Conservation (phyloP, 2,329 filamentous ascomycete genomes). For the Bertia moriformis region DNA sequence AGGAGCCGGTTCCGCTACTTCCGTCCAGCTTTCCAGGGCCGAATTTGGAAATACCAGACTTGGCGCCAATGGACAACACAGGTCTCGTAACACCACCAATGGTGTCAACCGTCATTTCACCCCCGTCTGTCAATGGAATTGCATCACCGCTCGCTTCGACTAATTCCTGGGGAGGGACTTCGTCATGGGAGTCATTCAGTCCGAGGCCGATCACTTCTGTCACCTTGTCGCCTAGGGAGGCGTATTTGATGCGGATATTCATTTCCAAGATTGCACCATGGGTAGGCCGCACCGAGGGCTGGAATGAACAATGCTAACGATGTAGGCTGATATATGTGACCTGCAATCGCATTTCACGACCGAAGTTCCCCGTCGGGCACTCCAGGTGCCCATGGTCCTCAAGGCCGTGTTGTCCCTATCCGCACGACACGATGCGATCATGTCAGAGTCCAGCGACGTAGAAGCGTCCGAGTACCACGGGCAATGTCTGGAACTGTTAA, state of each 20-base stretch:
- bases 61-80: no score
- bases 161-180: neutral
- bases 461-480: conserved; percentile 27
- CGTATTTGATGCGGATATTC: conserved; percentile 15
- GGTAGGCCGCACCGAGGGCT: conserved; percentile 7
- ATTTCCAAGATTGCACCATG: conserved; percentile 16
- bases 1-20: neutral
- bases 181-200: neutral
- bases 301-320: neutral
- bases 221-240: conserved; percentile 7
- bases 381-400: conserved; percentile 27
- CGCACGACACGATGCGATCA: conserved; percentile 25
- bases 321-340: neutral
- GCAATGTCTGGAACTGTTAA: conserved; percentile 27
- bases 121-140: neutral
- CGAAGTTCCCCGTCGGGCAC: conserved; percentile 27
- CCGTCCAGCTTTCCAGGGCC: neutral
- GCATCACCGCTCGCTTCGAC: neutral
- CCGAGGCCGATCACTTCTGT: neutral
- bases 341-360: conserved; percentile 19
- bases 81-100: neutral
- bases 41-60: neutral
- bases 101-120: neutral
- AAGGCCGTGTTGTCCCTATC: conserved; percentile 29
- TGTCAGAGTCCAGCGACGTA: conserved; percentile 18